Percentiles rank a stretch among this genome's conserved stretches.
phyloP scores from a whole-genome alignment of 257 asterid genomes.

The Avicennia marina region DNA sequence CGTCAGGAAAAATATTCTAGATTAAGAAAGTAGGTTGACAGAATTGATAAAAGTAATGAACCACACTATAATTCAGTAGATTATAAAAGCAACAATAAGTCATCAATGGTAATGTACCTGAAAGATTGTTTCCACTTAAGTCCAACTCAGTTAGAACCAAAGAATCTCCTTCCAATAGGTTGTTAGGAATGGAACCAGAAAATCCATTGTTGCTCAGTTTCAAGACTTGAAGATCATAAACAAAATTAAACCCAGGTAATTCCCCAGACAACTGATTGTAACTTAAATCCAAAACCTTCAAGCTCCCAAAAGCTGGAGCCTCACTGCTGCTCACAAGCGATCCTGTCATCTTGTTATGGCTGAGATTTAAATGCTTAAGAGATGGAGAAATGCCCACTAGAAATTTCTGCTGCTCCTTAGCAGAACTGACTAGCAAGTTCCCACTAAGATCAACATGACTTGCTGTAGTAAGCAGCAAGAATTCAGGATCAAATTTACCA shows the following conservation, averaged over 20 bases:
- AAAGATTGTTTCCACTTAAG: constrained; percentile 76
- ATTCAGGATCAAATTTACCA: constrained; percentile 58
- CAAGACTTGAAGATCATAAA: constrained; percentile 80
- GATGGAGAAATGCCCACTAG: constrained; percentile 53
- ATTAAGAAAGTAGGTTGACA: too few relatives aligned
- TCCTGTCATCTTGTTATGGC: constrained; percentile 68
- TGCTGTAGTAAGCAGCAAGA: constrained; percentile 69
- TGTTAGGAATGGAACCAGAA: constrained; percentile 73
- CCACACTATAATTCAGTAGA: too few relatives aligned
- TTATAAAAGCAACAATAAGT: neutral
- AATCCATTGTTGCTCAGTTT: constrained; percentile 72
- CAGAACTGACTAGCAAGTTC: constrained; percentile 51
- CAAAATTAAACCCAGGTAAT: constrained; percentile 78
- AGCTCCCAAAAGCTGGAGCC: constrained; percentile 59
- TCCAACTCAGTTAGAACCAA: constrained; percentile 72
- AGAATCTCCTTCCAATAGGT: constrained; percentile 85
- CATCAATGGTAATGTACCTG: constrained; percentile 46
- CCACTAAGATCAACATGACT: constrained; percentile 77
- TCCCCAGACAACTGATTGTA: constrained; percentile 86
- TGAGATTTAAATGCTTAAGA: constrained; percentile 67
- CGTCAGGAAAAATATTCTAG: too few relatives aligned
- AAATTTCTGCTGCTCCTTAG: constrained; percentile 41
- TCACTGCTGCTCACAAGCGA: constrained; percentile 62
- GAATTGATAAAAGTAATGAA: too few relatives aligned
- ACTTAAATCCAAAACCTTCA: constrained; percentile 89